phyloP scores from a whole-genome alignment of 257 asterid genomes.

The Solanum chilense region DNA sequence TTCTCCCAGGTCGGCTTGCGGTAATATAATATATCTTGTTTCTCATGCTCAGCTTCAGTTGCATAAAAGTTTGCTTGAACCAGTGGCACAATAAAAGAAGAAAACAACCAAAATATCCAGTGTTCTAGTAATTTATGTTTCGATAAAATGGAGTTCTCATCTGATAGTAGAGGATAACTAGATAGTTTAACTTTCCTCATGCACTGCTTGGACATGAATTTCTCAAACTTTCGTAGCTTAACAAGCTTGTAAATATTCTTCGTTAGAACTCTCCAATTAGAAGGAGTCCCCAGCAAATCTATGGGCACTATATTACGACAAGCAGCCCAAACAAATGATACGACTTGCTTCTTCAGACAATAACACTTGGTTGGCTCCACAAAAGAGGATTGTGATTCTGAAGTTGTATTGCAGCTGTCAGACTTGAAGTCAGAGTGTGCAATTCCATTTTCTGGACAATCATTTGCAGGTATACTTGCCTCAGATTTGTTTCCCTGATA shows the following conservation, averaged over 20 bases:
- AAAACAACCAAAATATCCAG: conserved; percentile 80
- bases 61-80: conserved; percentile 71
- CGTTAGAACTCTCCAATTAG: conserved; percentile 61
- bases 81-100: conserved; percentile 49
- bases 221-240: conserved; percentile 73
- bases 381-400: conserved; percentile 13
- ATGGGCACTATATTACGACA: conserved; percentile 75
- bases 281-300: conserved; percentile 55
- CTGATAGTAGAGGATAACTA: conserved; percentile 37
- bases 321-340: conserved; percentile 74
- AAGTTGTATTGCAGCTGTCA: conserved; percentile 6
- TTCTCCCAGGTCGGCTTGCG: conserved; percentile 61
- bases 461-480: conserved; percentile 1
- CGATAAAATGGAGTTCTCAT: conserved; percentile 6
- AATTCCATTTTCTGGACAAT: conserved; percentile 4
- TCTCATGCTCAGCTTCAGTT: conserved; percentile 69
- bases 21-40: conserved; percentile 55
- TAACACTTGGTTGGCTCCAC: conserved; percentile 27
- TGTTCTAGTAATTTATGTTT: conserved; percentile 40
- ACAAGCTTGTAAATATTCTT: conserved; percentile 60
- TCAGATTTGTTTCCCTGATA: conserved; percentile 27
- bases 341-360: conserved; percentile 68
- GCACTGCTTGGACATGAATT: conserved; percentile 64
- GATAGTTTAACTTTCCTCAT: conserved; percentile 50
- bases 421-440: conserved; percentile 3